These are phyloP conservation scores for Neonothopanus nambi DNA, from an alignment of 1,284 basidiomycete species.

Conservation along the genomic window DNA sequence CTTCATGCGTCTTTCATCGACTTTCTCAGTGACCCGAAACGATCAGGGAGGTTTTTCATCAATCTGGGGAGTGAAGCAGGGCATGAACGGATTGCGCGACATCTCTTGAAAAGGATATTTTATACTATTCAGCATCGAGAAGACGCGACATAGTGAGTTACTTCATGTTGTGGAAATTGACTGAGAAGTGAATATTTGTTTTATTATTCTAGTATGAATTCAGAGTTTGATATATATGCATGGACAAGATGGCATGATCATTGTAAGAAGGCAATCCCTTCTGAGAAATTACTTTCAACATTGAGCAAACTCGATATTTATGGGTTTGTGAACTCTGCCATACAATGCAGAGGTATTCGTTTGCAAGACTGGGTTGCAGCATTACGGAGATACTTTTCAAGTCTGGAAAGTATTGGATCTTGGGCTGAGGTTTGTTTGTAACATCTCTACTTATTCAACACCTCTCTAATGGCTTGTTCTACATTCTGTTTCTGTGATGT, in stretches of 20 bases:
- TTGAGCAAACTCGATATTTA: neutral
- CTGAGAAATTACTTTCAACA: neutral
- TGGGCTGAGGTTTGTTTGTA: constrained; percentile 2
- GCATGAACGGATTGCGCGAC: too few relatives aligned
- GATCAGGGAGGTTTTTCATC: constrained; percentile 1
- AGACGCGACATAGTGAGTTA: too few relatives aligned
- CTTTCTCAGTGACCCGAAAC: constrained; percentile 2
- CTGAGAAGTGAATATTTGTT: neutral
- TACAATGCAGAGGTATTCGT: neutral
- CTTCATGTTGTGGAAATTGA: too few relatives aligned
- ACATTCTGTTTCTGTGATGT: neutral
- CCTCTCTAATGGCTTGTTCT: neutral
- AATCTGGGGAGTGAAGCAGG: too few relatives aligned
- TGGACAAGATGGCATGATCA: neutral
- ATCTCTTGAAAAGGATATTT: too few relatives aligned
- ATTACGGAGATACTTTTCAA: neutral
- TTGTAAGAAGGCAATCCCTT: neutral
- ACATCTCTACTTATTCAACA: neutral
- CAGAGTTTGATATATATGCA: neutral
- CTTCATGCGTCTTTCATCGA: constrained; percentile 10
- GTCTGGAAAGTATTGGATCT: neutral
- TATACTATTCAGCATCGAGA: too few relatives aligned
- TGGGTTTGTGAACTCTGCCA: neutral
- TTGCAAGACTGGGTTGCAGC: neutral
- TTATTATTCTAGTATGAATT: neutral